Percentiles rank a stretch among this genome's conserved stretches.
phyloP scores from a whole-genome alignment of 2,329 filamentous ascomycete genomes.

The Colletotrichum theobromicola region DNA sequence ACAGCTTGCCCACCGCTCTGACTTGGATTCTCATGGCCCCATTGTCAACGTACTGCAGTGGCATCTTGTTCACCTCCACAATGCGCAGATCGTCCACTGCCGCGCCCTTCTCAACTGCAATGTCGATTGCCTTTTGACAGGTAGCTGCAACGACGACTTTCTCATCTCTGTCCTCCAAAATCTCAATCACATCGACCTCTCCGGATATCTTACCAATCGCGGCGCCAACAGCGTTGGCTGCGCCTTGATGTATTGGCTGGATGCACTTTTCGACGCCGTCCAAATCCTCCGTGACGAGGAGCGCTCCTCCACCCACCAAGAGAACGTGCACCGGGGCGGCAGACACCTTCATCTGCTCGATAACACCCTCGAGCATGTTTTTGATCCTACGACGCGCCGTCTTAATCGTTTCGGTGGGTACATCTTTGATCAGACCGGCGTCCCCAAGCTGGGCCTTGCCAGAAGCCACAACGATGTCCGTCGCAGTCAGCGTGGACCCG shows the following conservation, averaged over 20 bases:
- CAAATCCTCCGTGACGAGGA: conserved; percentile 53
- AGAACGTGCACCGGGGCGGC: conserved; percentile 56
- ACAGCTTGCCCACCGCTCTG: conserved; percentile 36
- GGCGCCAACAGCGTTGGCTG: conserved; percentile 66
- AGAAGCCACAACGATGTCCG: conserved; percentile 52
- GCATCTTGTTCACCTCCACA: conserved; percentile 50
- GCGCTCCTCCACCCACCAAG: conserved; percentile 62
- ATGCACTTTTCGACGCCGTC: conserved; percentile 55
- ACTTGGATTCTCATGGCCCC: conserved; percentile 39
- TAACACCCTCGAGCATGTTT: conserved; percentile 51
- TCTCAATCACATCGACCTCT: conserved; percentile 57
- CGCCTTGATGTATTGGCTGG: conserved; percentile 56
- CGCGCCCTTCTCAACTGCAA: conserved; percentile 1
- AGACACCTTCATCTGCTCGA: conserved; percentile 63
- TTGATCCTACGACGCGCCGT: conserved; percentile 41
- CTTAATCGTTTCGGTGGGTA: conserved; percentile 26
- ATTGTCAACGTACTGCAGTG: conserved; percentile 40
- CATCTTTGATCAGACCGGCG: conserved; percentile 27
- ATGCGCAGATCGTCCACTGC: conserved; percentile 40
- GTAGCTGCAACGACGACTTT: conserved; percentile 43
- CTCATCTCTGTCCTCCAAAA: conserved; percentile 42
- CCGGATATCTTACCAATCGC: conserved; percentile 62
- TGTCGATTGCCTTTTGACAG: conserved; percentile 30
- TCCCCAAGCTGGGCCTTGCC: conserved; percentile 37
- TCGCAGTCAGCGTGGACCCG: conserved; percentile 56